Conservation (phyloP, 495 filamentous ascomycete genomes). For the Staphylotrichum longicolle region DNA sequence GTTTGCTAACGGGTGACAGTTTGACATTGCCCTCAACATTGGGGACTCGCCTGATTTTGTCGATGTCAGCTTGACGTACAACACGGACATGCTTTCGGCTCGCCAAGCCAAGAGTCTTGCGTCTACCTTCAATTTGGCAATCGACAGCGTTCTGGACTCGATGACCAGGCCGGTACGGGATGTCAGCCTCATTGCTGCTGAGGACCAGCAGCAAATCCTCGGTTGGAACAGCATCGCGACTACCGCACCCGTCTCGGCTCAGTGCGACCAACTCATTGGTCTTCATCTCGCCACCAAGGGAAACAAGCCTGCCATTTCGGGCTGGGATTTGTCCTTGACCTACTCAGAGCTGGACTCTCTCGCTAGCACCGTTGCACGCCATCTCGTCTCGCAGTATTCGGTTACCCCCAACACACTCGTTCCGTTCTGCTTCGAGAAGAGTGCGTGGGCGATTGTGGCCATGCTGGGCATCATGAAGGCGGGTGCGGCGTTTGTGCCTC, state of each 20-base stretch:
- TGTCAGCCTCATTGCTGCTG: background rate
- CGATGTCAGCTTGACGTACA: conserved; percentile 15
- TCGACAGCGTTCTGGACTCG: conserved; percentile 14
- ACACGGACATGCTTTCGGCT: conserved; percentile 1
- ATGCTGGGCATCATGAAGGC: conserved; percentile 50
- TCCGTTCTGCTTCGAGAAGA: conserved; percentile 53
- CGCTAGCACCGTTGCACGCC: conserved; percentile 37
- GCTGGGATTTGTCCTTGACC: conserved; percentile 54
- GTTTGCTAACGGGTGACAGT: background rate
- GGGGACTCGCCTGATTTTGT: conserved; percentile 15
- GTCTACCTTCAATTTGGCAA: conserved; percentile 6
- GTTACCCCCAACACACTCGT: conserved; percentile 52
- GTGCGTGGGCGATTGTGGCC: conserved; percentile 46
- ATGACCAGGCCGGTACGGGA: background rate
- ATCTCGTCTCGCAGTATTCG: conserved; percentile 40
- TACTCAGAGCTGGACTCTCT: conserved; percentile 47
- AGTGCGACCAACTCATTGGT: conserved; percentile 14
- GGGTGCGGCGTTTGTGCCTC: conserved; percentile 54
- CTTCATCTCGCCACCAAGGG: conserved; percentile 12
- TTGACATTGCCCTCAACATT: conserved; percentile 14
- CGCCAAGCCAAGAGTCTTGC: conserved; percentile 6
- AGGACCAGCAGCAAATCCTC: conserved; percentile 8
- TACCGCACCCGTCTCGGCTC: background rate
- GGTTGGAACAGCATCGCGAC: conserved; percentile 7
- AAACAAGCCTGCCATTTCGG: conserved; percentile 29